Base-by-base conservation (phyloP, 148 eudicot genomes). In the Rhododendron williamsianum region DNA sequence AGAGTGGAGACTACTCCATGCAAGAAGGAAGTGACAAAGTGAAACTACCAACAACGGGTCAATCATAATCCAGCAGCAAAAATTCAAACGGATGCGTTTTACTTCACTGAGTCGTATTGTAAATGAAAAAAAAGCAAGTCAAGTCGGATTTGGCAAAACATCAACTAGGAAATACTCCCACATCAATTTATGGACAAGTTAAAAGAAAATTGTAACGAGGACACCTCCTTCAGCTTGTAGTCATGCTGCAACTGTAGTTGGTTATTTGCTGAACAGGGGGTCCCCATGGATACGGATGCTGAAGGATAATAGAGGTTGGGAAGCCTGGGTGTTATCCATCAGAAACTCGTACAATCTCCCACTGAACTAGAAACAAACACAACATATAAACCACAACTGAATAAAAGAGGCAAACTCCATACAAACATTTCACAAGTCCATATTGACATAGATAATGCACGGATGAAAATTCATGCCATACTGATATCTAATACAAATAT, bases 251-350 rank as follows among this genome's bases (percentile, higher is more conserved):
- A 35, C 4, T 0, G 74, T 63, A 36, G 72, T 41, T 63, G 52
- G n/a, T 79, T 60, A 38, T 21, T 36, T 38, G 33, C 49, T 4
- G 12, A 54, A 81, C 12, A 5, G 1, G 0, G 23, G 43, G 23
- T 51, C 69, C 25, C 82, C 16, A 33, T 19, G 0, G 71, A 69
- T 19, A 9, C 2, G 2, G 35, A 19, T 4, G 12, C 49, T 15
- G 15, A 23, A 58, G 84, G 49, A 60, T 41, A 58, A 38, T 41
- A 27, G 58, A 65, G 36, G 21, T 38, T 85, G 84, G 45, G 13
- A 69, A 78, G 72, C 84, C 43, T 4, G 49, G 78, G 21, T 13
- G 16, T 81, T 72, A 81, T 81, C 71, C 71, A 54, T 73, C 80
- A 7, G 56, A 81, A 80, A 35, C 74, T 49, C 19, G 16, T 58